Conservation (phyloP, 1,139 yeast genomes). For the Sugiyamaella japonica region DNA sequence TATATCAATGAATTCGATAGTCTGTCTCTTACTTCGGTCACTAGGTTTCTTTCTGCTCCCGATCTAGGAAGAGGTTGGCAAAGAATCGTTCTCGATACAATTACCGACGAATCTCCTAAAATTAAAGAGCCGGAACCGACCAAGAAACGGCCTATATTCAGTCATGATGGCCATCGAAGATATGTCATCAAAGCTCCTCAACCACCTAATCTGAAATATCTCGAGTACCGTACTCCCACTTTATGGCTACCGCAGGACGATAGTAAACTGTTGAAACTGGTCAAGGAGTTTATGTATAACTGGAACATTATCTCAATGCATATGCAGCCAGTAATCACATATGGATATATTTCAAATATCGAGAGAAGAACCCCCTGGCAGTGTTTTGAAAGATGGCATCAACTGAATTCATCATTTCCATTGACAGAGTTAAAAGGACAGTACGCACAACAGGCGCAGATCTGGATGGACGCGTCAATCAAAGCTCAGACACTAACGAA, state of each 20-base stretch:
- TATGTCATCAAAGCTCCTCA: slow-evolving; percentile 58
- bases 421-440: slow-evolving; percentile 85
- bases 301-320: slow-evolving; percentile 92
- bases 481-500: slow-evolving; percentile 84
- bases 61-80: slow-evolving; percentile 39
- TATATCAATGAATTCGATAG: slow-evolving; percentile 38
- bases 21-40: slow-evolving; percentile 37
- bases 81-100: slow-evolving; percentile 34
- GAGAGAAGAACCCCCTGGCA: slow-evolving; percentile 99
- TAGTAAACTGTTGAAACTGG: slow-evolving; percentile 70
- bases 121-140: slow-evolving; percentile 1
- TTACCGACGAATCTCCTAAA: slow-evolving; percentile 11
- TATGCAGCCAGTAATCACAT: slow-evolving; percentile 62
- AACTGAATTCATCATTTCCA: slow-evolving; percentile 83
- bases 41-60: slow-evolving; percentile 38
- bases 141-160: slow-evolving; percentile 20
- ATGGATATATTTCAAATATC: slow-evolving; percentile 76
- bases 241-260: slow-evolving; percentile 97
- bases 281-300: slow-evolving; percentile 84
- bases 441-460: slow-evolving; percentile 79
- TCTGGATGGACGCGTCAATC: slow-evolving; percentile 90
- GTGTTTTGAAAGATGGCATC: slow-evolving; percentile 94
- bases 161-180: slow-evolving; percentile 29
- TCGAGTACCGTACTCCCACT: slow-evolving; percentile 83
- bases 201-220: slow-evolving; percentile 78